Percentiles rank a stretch among this genome's conserved stretches.
These are phyloP conservation scores for Umbelopsis sp. DNA, from an alignment of 192 early-diverging fungal species.

Conservation along the genomic window DNA sequence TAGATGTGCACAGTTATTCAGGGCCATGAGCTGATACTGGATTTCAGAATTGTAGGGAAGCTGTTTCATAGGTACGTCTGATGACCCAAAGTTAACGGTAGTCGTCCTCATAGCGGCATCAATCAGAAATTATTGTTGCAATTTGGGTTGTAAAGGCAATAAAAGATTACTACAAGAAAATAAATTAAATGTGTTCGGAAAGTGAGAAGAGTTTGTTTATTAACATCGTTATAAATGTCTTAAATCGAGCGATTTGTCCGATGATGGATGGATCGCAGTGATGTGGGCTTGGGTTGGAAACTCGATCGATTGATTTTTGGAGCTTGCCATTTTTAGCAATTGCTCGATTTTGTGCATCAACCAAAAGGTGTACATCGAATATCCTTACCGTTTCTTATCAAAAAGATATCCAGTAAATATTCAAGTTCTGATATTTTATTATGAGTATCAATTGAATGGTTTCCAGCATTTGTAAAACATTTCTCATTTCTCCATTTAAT, in stretches of 20 bases:
- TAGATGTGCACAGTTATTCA: neutral
- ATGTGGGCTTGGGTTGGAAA: neutral
- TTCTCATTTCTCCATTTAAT: neutral
- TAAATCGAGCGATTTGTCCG: constrained; percentile 15
- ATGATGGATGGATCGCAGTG: constrained; percentile 6
- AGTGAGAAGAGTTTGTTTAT: neutral
- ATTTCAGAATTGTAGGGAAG: neutral
- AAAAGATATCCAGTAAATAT: neutral
- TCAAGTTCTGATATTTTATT: neutral
- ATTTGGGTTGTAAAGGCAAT: constrained; percentile 14
- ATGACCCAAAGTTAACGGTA: neutral
- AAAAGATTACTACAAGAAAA: neutral
- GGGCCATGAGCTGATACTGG: neutral
- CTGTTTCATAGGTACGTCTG: neutral
- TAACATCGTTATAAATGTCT: constrained; percentile 2
- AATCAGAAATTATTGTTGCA: neutral
- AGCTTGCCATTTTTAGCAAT: neutral
- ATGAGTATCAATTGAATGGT: neutral
- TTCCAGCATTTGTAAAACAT: neutral
- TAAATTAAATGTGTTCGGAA: too few species aligned
- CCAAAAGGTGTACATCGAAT: neutral
- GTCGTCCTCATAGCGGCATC: constrained; percentile 3
- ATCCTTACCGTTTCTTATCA: neutral
- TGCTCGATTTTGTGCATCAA: neutral
- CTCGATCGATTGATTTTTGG: constrained; percentile 11